phyloP scores from a whole-genome alignment of 805 yeast species.

The Brettanomyces bruxellensis region DNA sequence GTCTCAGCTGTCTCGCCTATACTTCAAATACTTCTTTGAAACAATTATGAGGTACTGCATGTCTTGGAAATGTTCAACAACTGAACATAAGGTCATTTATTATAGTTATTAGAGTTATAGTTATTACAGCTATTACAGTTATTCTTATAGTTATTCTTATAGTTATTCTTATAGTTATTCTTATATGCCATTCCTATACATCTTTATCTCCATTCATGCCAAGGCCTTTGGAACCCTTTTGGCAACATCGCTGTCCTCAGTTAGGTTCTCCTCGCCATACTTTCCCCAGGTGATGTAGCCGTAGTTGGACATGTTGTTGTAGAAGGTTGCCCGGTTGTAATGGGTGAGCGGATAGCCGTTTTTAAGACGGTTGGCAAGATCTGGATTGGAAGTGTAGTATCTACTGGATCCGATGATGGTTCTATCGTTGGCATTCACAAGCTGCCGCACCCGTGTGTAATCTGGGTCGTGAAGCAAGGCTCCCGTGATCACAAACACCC shows the following conservation, averaged over 20 bases:
- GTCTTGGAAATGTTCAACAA: slow-evolving; percentile 31
- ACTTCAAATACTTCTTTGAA: slow-evolving; percentile 27
- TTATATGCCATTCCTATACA: no score
- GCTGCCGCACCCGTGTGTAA: slow-evolving; percentile 6
- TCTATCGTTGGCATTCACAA: slow-evolving; percentile 24
- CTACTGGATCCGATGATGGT: slow-evolving; percentile 36
- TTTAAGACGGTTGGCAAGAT: slow-evolving; percentile 28
- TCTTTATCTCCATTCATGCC: slow-evolving; percentile 1
- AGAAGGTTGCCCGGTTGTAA: slow-evolving; percentile 33
- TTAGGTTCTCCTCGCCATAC: slow-evolving; percentile 5
- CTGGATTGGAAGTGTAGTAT: slow-evolving; percentile 36
- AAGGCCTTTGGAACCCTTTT: slow-evolving; percentile 4
- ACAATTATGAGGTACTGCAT: slow-evolving; percentile 35
- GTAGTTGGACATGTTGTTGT: slow-evolving; percentile 11
- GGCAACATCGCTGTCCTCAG: slow-evolving; percentile 7
- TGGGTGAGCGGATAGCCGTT: slow-evolving; percentile 26
- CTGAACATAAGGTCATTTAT: slow-evolving; percentile 8
- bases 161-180: no score
- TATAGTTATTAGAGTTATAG: no score
- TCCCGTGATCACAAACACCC: slow-evolving; percentile 14
- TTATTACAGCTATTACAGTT: no score
- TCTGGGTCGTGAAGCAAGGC: slow-evolving; percentile 20
- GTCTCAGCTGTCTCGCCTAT: slow-evolving; percentile 17
- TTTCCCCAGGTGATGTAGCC: slow-evolving; percentile 8
- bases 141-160: no score